Conservation (phyloP, 1,284 basidiomycete species). For the Ganoderma meredithae region DNA sequence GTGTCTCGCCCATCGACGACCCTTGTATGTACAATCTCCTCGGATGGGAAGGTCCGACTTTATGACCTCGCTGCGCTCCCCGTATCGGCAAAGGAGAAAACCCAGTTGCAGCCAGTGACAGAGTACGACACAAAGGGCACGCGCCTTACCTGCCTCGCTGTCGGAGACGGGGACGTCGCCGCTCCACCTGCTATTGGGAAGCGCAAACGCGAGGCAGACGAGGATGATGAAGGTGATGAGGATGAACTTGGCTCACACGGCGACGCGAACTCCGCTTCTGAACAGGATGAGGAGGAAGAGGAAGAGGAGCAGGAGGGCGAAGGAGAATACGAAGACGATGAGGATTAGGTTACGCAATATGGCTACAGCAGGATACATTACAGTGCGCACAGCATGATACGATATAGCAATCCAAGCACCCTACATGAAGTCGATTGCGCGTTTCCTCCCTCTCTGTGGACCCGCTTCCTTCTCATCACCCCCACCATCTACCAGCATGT, state of each 20-base stretch:
- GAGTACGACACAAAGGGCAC: conserved; percentile 87
- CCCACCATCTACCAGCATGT: neutral
- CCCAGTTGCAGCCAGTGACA: conserved; percentile 62
- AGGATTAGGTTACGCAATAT: conserved; percentile 7
- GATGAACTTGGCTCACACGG: conserved; percentile 16
- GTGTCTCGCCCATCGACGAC: conserved; percentile 55
- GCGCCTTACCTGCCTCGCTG: conserved; percentile 79
- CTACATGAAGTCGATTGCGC: conserved; percentile 74
- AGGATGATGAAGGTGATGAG: conserved; percentile 23
- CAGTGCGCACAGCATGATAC: conserved; percentile 6
- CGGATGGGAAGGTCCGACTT: conserved; percentile 84
- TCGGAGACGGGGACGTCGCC: conserved; percentile 64
- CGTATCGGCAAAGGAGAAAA: conserved; percentile 36
- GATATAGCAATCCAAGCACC: conserved; percentile 7
- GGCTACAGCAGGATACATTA: conserved; percentile 11
- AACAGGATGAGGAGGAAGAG: conserved; percentile 18
- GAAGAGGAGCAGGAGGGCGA: conserved; percentile 29
- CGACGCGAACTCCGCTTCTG: conserved; percentile 9
- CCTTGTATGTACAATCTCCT: conserved; percentile 78
- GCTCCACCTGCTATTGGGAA: conserved; percentile 41
- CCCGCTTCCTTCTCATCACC: conserved; percentile 28
- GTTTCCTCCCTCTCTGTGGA: conserved; percentile 57
- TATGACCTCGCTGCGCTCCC: conserved; percentile 71
- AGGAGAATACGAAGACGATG: conserved; percentile 25
- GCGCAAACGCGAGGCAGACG: conserved; percentile 46